These are phyloP conservation scores for Trichoderma guizhouense DNA, from an alignment of 2,329 filamentous ascomycete genomes.

Conservation along the genomic window DNA sequence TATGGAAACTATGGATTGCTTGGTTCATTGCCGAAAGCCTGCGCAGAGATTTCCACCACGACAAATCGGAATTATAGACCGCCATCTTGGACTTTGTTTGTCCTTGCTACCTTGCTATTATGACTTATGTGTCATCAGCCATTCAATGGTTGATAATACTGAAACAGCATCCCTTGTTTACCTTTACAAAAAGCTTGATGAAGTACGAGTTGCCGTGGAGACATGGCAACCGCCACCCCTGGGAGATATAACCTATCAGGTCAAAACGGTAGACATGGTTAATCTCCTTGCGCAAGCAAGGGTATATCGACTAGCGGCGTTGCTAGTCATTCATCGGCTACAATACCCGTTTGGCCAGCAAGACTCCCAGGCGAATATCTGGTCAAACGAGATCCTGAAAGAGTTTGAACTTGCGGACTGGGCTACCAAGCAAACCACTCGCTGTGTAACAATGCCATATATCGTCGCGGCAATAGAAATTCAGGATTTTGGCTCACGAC, in stretches of 20 bases:
- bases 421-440: not conserved
- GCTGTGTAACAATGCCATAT: not conserved
- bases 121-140: not conserved
- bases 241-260: not conserved
- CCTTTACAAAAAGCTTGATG: not conserved
- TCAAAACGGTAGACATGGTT: not conserved
- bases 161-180: not conserved
- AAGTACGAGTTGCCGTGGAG: not conserved
- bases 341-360: not conserved
- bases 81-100: not conserved
- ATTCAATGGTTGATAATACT: not conserved
- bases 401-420: not conserved
- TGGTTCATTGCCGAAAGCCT: not conserved
- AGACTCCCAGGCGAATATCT: not conserved
- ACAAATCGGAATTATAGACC: not conserved
- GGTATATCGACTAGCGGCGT: not conserved
- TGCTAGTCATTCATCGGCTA: not conserved
- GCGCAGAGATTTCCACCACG: not conserved
- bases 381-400: not conserved
- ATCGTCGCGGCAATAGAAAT: not conserved
- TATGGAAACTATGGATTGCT: not conserved
- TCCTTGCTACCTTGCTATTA: not conserved
- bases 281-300: not conserved
- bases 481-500: not conserved
- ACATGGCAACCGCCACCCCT: not conserved